phyloP scores from a whole-genome alignment of 345 rosid species.

The Eucalyptus regnans region DNA sequence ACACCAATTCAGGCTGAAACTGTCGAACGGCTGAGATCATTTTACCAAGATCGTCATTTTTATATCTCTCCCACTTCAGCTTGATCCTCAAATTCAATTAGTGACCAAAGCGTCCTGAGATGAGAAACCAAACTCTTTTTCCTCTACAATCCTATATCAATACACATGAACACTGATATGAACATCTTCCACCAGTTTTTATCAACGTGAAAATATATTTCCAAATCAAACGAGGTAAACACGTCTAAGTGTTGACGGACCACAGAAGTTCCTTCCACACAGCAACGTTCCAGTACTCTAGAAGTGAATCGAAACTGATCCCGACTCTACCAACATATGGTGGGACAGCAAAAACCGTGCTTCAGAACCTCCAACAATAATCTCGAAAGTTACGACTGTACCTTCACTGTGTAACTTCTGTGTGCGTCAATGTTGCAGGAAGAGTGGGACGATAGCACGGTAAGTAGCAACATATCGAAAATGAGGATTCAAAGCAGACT shows the following conservation, averaged over 20 bases:
- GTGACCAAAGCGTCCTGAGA: background rate
- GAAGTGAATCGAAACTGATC: background rate
- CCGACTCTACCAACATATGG: background rate
- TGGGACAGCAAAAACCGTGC: background rate
- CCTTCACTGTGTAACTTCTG: background rate
- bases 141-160: background rate
- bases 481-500: conserved; percentile 56
- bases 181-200: background rate
- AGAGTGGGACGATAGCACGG: conserved; percentile 93
- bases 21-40: background rate
- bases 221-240: background rate
- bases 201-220: background rate
- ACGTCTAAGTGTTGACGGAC: background rate
- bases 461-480: conserved; percentile 56
- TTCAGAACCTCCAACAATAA: background rate
- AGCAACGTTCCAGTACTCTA: background rate
- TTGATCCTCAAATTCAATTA: background rate
- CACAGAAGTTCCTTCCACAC: background rate
- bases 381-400: background rate
- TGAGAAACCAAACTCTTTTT: background rate
- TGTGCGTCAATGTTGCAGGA: conserved; percentile 21
- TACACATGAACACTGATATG: background rate
- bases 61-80: background rate
- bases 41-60: background rate
- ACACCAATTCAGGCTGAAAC: background rate